phyloP scores from a whole-genome alignment of 1,139 yeast genomes.

The Suhomyces kunorum region DNA sequence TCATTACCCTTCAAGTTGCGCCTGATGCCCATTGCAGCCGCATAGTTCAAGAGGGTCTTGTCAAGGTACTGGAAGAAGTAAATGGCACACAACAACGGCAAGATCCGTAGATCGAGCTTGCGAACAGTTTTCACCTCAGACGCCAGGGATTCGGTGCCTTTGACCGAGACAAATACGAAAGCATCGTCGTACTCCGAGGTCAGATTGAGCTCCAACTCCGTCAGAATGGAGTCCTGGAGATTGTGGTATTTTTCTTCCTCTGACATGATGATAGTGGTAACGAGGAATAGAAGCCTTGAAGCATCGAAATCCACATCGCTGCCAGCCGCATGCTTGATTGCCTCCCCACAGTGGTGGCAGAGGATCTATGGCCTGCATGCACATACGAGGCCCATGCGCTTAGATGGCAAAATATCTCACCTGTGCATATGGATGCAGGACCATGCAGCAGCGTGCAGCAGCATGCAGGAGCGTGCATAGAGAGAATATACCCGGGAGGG shows the following conservation, averaged over 20 bases:
- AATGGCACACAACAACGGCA: constrained; percentile 39
- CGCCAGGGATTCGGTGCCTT: constrained; percentile 1
- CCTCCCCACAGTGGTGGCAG: not conserved
- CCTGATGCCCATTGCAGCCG: constrained; percentile 55
- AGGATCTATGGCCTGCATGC: constrained; percentile 4
- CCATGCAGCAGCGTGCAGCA: too few species aligned
- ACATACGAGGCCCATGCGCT: constrained; percentile 2
- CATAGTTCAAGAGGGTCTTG: constrained; percentile 45
- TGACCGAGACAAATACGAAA: constrained; percentile 9
- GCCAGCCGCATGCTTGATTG: constrained; percentile 1
- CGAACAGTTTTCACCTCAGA: constrained; percentile 5
- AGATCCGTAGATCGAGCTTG: constrained; percentile 32
- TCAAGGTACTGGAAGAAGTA: constrained; percentile 50
- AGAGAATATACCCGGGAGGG: too few species aligned
- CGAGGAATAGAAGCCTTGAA: not conserved
- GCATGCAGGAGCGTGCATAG: not conserved
- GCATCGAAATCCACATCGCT: too few species aligned
- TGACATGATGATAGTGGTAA: not conserved
- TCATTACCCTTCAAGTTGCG: constrained; percentile 36
- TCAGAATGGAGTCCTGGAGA: not conserved
- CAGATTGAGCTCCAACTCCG: not conserved
- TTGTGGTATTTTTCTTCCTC: not conserved
- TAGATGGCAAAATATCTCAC: not conserved
- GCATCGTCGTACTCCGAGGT: constrained; percentile 13
- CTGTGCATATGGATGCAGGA: not conserved